A percentile compares a stretch with the other conserved stretches of the same genome.
Conservation (phyloP, 495 filamentous ascomycete species). For the Lindgomyces ingoldianus region DNA sequence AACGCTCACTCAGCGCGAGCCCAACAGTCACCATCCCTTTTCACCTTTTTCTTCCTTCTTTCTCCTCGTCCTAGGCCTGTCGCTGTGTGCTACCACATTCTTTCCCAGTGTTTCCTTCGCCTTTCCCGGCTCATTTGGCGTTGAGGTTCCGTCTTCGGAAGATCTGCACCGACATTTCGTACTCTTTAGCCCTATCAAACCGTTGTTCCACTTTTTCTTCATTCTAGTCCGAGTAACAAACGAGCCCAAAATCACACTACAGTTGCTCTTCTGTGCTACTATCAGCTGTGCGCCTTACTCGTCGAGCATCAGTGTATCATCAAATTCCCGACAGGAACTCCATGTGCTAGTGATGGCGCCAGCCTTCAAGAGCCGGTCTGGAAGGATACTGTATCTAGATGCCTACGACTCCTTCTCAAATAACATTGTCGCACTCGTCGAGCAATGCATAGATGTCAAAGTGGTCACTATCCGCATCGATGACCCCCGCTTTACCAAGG, state of each 20-base stretch:
- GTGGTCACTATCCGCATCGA: conserved; percentile 77
- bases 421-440: conserved; percentile 81
- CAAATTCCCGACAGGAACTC: not conserved
- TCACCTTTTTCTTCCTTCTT: not conserved
- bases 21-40: not conserved
- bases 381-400: conserved; percentile 75
- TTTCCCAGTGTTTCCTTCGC: not conserved
- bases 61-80: not conserved
- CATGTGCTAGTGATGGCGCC: conserved; percentile 22
- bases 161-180: not conserved
- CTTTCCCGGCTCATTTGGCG: not conserved
- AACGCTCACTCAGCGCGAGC: not conserved
- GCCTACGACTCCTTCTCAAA: conserved; percentile 95
- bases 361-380: not conserved
- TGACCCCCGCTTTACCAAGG: conserved; percentile 40
- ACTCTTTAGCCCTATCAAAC: conserved; percentile 4
- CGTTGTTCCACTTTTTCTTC: not conserved
- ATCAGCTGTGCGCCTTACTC: no score
- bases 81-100: no score
- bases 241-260: not conserved
- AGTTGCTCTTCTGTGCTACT: not conserved
- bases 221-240: conserved; percentile 1
- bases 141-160: not conserved
- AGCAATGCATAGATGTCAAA: conserved; percentile 61
- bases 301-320: no score